A percentile compares a stretch with the other conserved stretches of the same genome.
Evolutionary conservation across 805 yeast species (phyloP).

Genomic region (Myxozyma neglecta): DNA sequence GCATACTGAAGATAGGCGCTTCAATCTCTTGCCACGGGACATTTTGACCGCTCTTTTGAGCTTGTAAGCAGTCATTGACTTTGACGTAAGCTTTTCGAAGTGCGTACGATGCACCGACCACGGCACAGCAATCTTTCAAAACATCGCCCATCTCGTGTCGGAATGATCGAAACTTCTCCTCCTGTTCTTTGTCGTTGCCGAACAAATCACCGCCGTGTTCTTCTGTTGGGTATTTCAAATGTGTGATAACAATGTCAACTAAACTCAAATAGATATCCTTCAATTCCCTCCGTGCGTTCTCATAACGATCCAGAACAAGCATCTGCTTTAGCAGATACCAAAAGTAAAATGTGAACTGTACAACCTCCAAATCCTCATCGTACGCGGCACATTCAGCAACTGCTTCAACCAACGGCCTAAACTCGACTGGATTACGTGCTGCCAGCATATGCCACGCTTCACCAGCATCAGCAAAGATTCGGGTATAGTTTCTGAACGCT

Average conservation of each 20-base stretch:
- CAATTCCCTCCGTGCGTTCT: conserved; percentile 52
- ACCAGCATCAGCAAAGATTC: conserved; percentile 87
- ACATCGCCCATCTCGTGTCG: conserved; percentile 98
- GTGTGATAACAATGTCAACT: conserved; percentile 61
- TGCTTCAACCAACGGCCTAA: conserved; percentile 71
- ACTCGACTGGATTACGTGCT: conserved; percentile 67
- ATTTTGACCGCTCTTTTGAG: conserved; percentile 41
- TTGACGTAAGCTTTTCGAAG: conserved; percentile 66
- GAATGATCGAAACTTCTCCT: conserved; percentile 90
- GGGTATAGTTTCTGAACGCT: conserved; percentile 64
- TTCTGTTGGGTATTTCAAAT: conserved; percentile 70
- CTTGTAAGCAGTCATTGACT: conserved; percentile 47
- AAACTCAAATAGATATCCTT: conserved; percentile 59
- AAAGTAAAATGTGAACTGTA: conserved; percentile 85
- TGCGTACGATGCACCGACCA: conserved; percentile 74
- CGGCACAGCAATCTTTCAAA: conserved; percentile 91
- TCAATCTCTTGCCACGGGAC: conserved; percentile 83
- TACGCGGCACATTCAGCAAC: conserved; percentile 68
- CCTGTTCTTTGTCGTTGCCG: conserved; percentile 69
- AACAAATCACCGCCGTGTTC: conserved; percentile 51
- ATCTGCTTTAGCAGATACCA: conserved; percentile 83
- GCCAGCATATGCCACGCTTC: conserved; percentile 92
- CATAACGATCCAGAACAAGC: conserved; percentile 59
- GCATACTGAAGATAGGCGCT: conserved; percentile 82
- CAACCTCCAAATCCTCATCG: conserved; percentile 83